Evolutionary conservation across 352 stramenopile species (phyloP).

Genomic region (Pythium dissimile): DNA sequence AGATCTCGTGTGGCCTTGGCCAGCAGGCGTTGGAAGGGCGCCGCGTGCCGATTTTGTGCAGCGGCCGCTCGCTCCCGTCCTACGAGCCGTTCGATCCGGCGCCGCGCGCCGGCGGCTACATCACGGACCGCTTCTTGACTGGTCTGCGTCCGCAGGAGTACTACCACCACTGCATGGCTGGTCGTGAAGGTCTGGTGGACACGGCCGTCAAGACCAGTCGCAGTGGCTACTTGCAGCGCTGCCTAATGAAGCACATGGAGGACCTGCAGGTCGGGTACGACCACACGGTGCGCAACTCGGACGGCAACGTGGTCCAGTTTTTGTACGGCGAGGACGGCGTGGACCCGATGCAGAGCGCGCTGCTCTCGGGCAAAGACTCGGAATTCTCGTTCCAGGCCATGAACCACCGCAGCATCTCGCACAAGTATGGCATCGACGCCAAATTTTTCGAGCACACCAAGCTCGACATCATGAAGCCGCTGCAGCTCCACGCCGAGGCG

Average conservation of each 20-base stretch:
- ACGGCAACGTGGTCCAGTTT: constrained; percentile 98
- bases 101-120: constrained; percentile 98
- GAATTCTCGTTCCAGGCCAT: constrained; percentile 95
- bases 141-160: constrained; percentile 97
- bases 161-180: constrained; percentile 99
- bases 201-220: constrained; percentile 99
- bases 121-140: constrained; percentile 99
- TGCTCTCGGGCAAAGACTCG: constrained; percentile 91
- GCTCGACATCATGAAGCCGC: constrained; percentile 86
- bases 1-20: constrained; percentile 98
- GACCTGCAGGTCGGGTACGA: constrained; percentile 98
- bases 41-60: constrained; percentile 97
- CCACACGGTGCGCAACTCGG: constrained; percentile 97
- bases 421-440: constrained; percentile 90
- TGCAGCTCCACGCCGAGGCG: constrained; percentile 71
- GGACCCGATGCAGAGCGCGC: constrained; percentile 95
- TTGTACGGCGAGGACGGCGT: constrained; percentile 99
- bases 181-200: constrained; percentile 97
- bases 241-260: constrained; percentile 98
- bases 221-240: constrained; percentile 99
- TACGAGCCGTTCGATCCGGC: constrained; percentile 98
- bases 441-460: constrained; percentile 89
- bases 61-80: constrained; percentile 96
- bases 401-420: constrained; percentile 94
- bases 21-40: constrained; percentile 99